Conservation (phyloP, 2,329 filamentous ascomycete species). For the Neonectria coccinea region DNA sequence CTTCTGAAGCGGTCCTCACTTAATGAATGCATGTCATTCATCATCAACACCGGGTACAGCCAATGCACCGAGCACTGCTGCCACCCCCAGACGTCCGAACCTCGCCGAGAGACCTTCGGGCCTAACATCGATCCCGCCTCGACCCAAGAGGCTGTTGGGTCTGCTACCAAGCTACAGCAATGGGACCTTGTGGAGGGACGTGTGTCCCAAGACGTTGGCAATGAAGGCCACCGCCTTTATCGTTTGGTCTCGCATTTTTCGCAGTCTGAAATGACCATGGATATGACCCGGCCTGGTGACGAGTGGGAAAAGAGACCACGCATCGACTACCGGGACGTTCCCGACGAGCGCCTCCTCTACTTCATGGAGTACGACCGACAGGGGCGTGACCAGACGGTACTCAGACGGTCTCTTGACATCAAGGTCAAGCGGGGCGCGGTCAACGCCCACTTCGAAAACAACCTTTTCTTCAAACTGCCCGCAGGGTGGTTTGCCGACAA, state of each 20-base stretch:
- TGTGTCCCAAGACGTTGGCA: no score
- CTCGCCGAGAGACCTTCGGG: neutral
- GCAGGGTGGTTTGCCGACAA: neutral
- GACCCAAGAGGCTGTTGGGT: neutral
- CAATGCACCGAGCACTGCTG: conserved; percentile 17
- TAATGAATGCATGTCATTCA: conserved; percentile 7
- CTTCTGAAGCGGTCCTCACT: neutral
- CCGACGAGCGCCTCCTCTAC: neutral
- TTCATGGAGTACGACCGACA: neutral
- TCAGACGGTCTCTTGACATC: neutral
- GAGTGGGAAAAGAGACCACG: neutral
- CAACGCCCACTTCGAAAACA: neutral
- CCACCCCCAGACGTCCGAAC: neutral
- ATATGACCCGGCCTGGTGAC: neutral
- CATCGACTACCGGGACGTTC: neutral
- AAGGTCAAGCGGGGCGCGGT: neutral
- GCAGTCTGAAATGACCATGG: neutral
- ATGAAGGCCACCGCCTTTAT: neutral
- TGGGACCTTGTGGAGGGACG: neutral
- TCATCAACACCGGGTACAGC: conserved; percentile 14
- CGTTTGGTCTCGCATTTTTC: neutral
- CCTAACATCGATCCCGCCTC: neutral
- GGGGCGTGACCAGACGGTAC: neutral
- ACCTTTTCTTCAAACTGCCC: conserved; percentile 4
- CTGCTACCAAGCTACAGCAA: neutral